These are phyloP conservation scores for Cryphonectria nitschkei DNA, from an alignment of 2,329 filamentous ascomycete genomes.

Conservation along the genomic window DNA sequence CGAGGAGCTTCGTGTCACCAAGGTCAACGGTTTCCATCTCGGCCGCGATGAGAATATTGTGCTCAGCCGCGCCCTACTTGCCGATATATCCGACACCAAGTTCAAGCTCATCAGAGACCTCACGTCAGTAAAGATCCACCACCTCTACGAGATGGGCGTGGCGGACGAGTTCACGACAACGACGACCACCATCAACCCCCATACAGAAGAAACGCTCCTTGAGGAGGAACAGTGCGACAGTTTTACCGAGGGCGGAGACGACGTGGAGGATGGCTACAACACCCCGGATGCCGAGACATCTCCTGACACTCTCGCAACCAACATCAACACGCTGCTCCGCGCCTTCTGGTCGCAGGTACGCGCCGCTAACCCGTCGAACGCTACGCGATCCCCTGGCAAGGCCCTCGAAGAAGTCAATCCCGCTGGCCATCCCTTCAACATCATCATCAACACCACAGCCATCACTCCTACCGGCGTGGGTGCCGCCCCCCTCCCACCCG, in stretches of 20 bases:
- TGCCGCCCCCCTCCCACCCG: slow-evolving; percentile 55
- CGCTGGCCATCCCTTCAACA: slow-evolving; percentile 34
- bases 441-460: slow-evolving; percentile 42
- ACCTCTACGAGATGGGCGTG: slow-evolving; percentile 68
- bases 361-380: slow-evolving; percentile 30
- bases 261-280: slow-evolving; percentile 1
- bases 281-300: slow-evolving; percentile 4
- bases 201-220: slow-evolving; percentile 26
- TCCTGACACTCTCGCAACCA: slow-evolving; percentile 21
- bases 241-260: slow-evolving; percentile 21
- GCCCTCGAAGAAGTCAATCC: slow-evolving; percentile 15
- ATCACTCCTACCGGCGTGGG: slow-evolving; percentile 43
- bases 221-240: slow-evolving; percentile 30
- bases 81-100: slow-evolving; percentile 78
- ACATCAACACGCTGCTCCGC: slow-evolving; percentile 26
- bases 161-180: slow-evolving; percentile 52
- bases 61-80: slow-evolving; percentile 74
- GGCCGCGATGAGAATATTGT: slow-evolving; percentile 88
- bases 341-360: slow-evolving; percentile 39
- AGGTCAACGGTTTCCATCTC: slow-evolving; percentile 78
- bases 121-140: slow-evolving; percentile 43
- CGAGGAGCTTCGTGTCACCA: slow-evolving; percentile 71
- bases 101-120: slow-evolving; percentile 79
- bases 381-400: slow-evolving; percentile 25
- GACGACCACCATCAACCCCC: slow-evolving; percentile 24